Evolutionary conservation across 1,139 yeast species (phyloP), one percentile per base, ranked within the genome.

Genomic region (Candida glucosophila): DNA sequence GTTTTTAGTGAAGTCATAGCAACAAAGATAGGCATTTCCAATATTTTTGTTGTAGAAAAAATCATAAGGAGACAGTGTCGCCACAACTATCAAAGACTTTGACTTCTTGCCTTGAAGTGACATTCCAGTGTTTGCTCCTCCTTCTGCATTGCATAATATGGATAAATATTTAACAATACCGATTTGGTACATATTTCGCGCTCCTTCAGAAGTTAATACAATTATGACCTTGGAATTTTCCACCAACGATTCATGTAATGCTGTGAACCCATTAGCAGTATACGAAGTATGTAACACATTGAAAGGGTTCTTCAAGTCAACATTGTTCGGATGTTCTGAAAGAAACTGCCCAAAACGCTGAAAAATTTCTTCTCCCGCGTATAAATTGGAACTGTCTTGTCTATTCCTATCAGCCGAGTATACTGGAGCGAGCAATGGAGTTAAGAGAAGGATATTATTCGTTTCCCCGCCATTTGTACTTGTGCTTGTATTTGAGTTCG

Each of bases 51-150:
- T 71, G 35, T 72, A 67, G 25, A 72, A 67, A 43, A 75, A 67
- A 41, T 74, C 80, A 36, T 73, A 74, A 0, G 83, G 82, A 4
- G 78, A 69, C 36, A 73, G 70, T 1, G 77, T 73, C 2, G 81
- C 78, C n/a, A 74, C 60, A 2, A 73, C 61, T 5, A 76, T 57
- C 37, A 75, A 54, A 3, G 79, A 79, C 34, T 73, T 73, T 7
- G 57, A 36, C 12, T 59, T 35, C 31, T 49, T 56, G 3, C 52
- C 36, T 20, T 35, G 35, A 10, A 44, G 35, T 3, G 43, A 40
- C 7, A 39, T 39, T 24, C 41, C 45, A 18, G 47, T 49, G 24
- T 58, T 49, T 4, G 61, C 47, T 22, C 50, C 41, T 3, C 74
- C 70, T 30, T 58, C 46, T 16, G 67, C 58, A 6, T 75, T 72